Base-by-base conservation (phyloP, 352 stramenopile species). In the Globisporangium nagaii region DNA sequence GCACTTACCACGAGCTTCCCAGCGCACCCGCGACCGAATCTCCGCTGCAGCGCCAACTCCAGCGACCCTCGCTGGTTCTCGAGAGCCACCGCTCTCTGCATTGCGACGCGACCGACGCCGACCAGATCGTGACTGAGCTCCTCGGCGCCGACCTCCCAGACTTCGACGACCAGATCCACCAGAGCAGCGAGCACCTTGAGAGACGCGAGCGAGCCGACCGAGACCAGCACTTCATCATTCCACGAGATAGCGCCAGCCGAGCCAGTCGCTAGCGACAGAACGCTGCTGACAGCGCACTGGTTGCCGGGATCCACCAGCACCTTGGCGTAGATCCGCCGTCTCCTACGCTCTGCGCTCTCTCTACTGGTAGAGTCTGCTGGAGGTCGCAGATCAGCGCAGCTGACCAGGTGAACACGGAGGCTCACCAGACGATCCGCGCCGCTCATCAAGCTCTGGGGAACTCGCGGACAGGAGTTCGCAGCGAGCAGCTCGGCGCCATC, bases 231-330 rank as follows among this genome's bases (percentile, higher is more conserved):
- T 15, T 54, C 43, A 8, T 31, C 20, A n/a, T n/a, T n/a, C 53
- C 53, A 60, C 1, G 22, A 7, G 9, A 4, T n/a, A 9, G 1
- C 15, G 1, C 6, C 7, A 48, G 20, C 2, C 13, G 27, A 37
- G 20, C 35, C 15, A n/a, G 25, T 12, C 4, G 42, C 44, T 17
- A 42, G 25, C 20, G 20, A 10, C 12, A 35, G 27, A 12, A 30
- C 27, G 9, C 13, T n/a, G 3, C 25, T 54, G 9, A 27, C 31
- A 19, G 22, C 53, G 20, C 46, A 35, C 35, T 60, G 27, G 15
- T 47, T 54, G 32, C 53, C 53, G 7, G 43, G 53, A 9, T 53
- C 35, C 34, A 48, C 11, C 8, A 24, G 40, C 11, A 41, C 44
- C 32, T 47, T 60, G 19, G 35, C 53, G 35, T 35, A 47, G 10